Conservation (phyloP, 768 basidiomycete genomes). For the Russula virescens region DNA sequence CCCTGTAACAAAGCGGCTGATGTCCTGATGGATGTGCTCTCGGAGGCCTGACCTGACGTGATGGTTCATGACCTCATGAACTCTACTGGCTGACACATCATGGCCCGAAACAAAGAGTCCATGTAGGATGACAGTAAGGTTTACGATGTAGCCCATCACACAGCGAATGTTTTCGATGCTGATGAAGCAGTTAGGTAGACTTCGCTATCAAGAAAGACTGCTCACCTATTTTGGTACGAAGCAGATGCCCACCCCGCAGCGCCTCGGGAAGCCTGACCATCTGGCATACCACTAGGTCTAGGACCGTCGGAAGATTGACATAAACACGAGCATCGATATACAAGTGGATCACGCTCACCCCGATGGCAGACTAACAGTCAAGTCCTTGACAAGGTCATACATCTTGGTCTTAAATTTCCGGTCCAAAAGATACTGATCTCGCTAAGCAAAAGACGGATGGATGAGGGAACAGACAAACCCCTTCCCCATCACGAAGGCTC, state of each 20-base stretch:
- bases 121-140: background rate
- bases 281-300: background rate
- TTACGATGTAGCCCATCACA: slow-evolving; percentile 12
- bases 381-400: background rate
- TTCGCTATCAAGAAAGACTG: background rate
- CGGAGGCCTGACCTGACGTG: background rate
- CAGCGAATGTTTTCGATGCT: background rate
- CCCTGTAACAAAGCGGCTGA: background rate
- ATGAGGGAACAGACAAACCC: background rate
- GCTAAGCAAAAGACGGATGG: background rate
- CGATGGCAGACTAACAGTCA: background rate
- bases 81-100: background rate
- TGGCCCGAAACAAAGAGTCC: background rate
- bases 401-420: background rate
- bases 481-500: background rate
- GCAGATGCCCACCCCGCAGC: background rate
- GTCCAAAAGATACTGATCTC: slow-evolving; percentile 6
- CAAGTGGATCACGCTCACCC: too few relatives aligned
- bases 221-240: background rate
- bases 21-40: background rate
- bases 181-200: background rate
- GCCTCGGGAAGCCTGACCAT: background rate
- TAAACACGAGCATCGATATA: too few relatives aligned
- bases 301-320: background rate
- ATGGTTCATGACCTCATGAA: background rate